Conservation (phyloP, 2,329 filamentous ascomycete species). For the Talaromyces rugulosus region DNA sequence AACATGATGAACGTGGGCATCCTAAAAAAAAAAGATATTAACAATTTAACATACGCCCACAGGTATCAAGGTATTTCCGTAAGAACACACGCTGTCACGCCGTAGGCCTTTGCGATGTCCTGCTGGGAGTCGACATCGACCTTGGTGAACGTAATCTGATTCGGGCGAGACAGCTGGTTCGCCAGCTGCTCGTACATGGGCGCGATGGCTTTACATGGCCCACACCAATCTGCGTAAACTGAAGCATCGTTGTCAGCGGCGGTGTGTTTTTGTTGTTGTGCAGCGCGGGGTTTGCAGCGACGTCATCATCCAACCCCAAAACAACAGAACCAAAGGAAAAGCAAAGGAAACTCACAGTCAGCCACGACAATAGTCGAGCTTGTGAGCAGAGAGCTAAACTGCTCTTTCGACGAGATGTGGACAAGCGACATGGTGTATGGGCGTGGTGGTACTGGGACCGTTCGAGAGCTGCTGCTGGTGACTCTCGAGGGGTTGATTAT, state of each 20-base stretch:
- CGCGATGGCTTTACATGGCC: slow-evolving; percentile 76
- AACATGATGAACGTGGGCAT: slow-evolving; percentile 94
- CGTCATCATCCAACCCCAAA: neutral
- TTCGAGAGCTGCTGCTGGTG: neutral
- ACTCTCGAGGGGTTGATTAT: neutral
- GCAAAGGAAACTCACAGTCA: slow-evolving; percentile 65
- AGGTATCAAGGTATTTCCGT: neutral
- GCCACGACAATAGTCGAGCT: slow-evolving; percentile 76
- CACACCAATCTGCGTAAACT: slow-evolving; percentile 90
- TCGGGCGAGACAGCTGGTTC: slow-evolving; percentile 63
- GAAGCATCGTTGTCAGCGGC: slow-evolving; percentile 7
- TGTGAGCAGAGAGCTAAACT: slow-evolving; percentile 65
- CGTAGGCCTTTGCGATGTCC: slow-evolving; percentile 69
- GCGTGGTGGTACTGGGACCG: neutral
- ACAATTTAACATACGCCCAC: neutral
- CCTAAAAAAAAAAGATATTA: slow-evolving; percentile 26
- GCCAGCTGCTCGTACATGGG: slow-evolving; percentile 79
- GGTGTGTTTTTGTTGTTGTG: neutral
- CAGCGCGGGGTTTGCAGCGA: slow-evolving; percentile 5
- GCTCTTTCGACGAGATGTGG: slow-evolving; percentile 59
- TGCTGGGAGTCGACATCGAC: slow-evolving; percentile 76
- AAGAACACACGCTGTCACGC: slow-evolving; percentile 58
- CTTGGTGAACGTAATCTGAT: slow-evolving; percentile 77
- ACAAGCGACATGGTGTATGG: slow-evolving; percentile 36
- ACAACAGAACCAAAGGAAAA: neutral